phyloP scores from a whole-genome alignment of 148 eudicot species.

The Dianthus caryophyllus region DNA sequence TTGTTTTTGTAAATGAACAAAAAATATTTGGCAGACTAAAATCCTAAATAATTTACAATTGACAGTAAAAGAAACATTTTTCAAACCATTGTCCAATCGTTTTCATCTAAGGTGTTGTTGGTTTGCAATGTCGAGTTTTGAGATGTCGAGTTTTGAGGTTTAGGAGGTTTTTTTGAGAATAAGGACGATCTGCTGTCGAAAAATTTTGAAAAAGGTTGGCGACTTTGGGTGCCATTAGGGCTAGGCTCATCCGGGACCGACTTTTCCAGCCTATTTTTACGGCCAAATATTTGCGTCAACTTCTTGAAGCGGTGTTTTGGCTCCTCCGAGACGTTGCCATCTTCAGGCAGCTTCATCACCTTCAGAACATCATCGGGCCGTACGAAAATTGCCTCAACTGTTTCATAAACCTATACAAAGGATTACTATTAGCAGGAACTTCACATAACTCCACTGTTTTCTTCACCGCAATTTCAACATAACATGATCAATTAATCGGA shows the following conservation, averaged over 20 bases:
- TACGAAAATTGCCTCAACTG: conserved; percentile 62
- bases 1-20: no score
- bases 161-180: conserved; percentile 81
- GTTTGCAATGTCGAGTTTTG: conserved; percentile 37
- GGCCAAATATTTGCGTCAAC: conserved; percentile 59
- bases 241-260: conserved; percentile 31
- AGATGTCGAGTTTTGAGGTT: conserved; percentile 37
- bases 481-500: no score
- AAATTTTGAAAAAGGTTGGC: conserved; percentile 41
- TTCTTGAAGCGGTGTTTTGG: conserved; percentile 59
- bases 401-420: conserved; percentile 72
- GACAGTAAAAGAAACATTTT: not conserved
- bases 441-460: not conserved
- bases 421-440: not conserved
- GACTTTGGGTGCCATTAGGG: conserved; percentile 35
- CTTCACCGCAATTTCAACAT: no score
- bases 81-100: conserved; percentile 49
- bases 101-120: conserved; percentile 41
- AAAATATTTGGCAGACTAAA: no score
- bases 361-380: conserved; percentile 59
- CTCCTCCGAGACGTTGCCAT: conserved; percentile 39
- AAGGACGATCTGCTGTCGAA: conserved; percentile 38
- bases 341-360: conserved; percentile 53
- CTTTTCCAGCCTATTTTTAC: conserved; percentile 40
- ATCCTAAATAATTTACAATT: conserved; percentile 26